Base-by-base conservation (phyloP, 257 asterid genomes). In the Capsicum baccatum region DNA sequence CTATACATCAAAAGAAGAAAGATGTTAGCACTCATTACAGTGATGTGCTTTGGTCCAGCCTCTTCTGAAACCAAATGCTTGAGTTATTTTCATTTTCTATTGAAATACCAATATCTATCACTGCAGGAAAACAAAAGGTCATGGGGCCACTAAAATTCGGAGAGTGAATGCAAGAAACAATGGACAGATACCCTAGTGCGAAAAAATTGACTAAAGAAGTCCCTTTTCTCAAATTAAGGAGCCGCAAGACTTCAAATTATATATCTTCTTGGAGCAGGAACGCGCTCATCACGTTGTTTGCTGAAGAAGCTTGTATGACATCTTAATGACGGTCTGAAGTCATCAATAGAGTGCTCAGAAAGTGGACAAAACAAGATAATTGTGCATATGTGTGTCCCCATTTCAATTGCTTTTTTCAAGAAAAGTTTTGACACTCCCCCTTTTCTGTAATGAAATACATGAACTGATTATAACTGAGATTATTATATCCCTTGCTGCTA, bases 1-100 rank as follows among this genome's bases (percentile, higher is more conserved):
- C 99, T 96, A 78, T 63, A 84, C 64, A 83, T 19, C 60, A 57
- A 82, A 39, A 86, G 16, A 12, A 52, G 62, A 85, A 71, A 87
- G 70, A 42, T 52, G 2, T 66, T 57, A 68, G 35, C 60, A 76
- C 48, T 26, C 81, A 26, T 6, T 76, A 56, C 54, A 13, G 21
- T 4, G 21, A 47, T 8, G 48, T 54, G 11, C 47, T 71, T 9
- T 47, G 47, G 16, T 26, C 26, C 62, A 8, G 4, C 47, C 15
- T 44, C 80, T 47, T 42, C 79, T n/a, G 8, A 16, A 71, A 71
- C 39, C 39, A n/a, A 47, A n/a, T 47, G 58, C 39, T 52, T 13
- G 63, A 4, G 44, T 76, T 39, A 3, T 39, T 39, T 6, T 26
- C 9, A 52, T 76, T 76, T 52, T 21, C 21, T 21, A 50, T 76